Evolutionary conservation across 192 early-diverging fungal genomes (phyloP).

Genomic region (Coemansia sp.): DNA sequence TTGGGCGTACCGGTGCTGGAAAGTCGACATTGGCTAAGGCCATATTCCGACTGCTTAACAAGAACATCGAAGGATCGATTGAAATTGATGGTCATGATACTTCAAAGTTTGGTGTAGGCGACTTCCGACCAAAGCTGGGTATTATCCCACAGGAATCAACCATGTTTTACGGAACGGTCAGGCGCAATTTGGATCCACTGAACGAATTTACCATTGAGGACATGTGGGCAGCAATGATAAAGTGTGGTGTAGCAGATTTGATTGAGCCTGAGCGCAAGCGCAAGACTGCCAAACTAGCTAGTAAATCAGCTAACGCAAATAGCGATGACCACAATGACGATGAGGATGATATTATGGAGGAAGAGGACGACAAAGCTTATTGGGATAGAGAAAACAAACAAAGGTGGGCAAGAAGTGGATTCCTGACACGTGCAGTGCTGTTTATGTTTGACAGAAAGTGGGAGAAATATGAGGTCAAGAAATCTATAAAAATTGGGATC

Average conservation of each 20-base stretch:
- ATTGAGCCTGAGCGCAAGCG: not conserved
- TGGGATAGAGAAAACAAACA: not conserved
- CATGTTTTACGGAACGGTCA: slow-evolving; percentile 62
- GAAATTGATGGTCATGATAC: slow-evolving; percentile 74
- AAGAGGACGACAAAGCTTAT: not conserved
- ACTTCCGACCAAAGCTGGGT: slow-evolving; percentile 54
- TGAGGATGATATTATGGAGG: not conserved
- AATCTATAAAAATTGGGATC: not conserved
- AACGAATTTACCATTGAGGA: slow-evolving; percentile 53
- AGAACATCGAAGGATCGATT: slow-evolving; percentile 55
- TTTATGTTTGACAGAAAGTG: not conserved
- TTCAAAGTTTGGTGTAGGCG: slow-evolving; percentile 55
- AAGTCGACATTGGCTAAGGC: slow-evolving; percentile 64
- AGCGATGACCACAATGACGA: not conserved
- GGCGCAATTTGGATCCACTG: slow-evolving; percentile 69
- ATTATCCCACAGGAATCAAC: slow-evolving; percentile 71
- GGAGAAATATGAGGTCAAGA: not conserved
- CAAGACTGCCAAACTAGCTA: not conserved
- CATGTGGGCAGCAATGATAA: slow-evolving; percentile 63
- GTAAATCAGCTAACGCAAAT: not conserved
- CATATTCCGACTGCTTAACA: slow-evolving; percentile 68
- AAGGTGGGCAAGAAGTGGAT: not conserved
- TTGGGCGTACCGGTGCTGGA: slow-evolving; percentile 80
- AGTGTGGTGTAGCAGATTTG: not conserved
- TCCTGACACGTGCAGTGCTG: not conserved